These are phyloP conservation scores for Apocynum venetum DNA, from an alignment of 257 asterid species.

Conservation along the genomic window DNA sequence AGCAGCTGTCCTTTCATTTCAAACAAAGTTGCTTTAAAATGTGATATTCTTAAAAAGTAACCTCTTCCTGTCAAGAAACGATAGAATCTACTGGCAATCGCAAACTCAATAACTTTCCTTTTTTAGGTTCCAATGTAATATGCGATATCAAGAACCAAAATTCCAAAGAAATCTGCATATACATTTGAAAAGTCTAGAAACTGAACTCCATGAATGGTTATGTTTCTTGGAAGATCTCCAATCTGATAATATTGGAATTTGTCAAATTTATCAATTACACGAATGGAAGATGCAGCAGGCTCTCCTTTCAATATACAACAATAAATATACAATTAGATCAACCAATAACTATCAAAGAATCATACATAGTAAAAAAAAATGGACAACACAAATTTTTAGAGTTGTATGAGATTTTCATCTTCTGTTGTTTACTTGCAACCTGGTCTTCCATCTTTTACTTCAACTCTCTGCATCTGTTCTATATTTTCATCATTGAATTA, in stretches of 20 bases:
- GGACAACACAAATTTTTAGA: conserved; percentile 2
- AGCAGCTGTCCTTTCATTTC: too few species aligned
- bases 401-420: conserved; percentile 22
- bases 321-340: conserved; percentile 4
- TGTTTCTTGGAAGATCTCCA: background rate
- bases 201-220: background rate
- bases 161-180: background rate
- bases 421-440: background rate
- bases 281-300: background rate
- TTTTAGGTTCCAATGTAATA: background rate
- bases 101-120: too few species aligned
- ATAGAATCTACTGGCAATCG: too few species aligned
- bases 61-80: too few species aligned
- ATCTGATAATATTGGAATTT: background rate
- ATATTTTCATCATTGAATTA: conserved; percentile 8
- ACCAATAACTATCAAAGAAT: conserved; percentile 14
- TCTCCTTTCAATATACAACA: background rate
- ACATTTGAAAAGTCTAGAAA: background rate
- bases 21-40: too few species aligned
- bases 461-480: background rate
- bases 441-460: background rate
- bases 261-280: background rate
- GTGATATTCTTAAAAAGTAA: too few species aligned
- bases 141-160: background rate
- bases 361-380: background rate